Percentiles rank a stretch among this genome's conserved stretches.
These are phyloP conservation scores for Musa itinerans DNA, from an alignment of 176 grass and related monocot species.

Conservation along the genomic window DNA sequence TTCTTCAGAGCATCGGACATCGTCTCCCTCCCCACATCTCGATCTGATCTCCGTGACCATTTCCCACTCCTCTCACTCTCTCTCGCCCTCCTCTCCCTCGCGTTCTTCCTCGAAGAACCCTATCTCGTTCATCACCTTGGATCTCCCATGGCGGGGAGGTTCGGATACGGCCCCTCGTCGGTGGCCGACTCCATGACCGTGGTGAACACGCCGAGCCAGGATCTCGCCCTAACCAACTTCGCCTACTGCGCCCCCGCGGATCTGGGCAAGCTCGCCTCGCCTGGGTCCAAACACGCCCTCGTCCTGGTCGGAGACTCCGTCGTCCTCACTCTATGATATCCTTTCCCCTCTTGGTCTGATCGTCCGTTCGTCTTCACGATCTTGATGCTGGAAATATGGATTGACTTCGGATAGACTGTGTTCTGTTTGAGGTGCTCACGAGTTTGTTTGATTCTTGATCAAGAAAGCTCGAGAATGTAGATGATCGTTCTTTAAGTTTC, in stretches of 20 bases:
- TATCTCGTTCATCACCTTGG: background rate
- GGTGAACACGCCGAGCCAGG: constrained; percentile 83
- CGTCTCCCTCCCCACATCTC: no score
- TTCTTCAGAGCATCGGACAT: no score
- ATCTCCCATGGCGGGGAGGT: constrained; percentile 26
- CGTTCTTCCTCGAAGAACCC: background rate
- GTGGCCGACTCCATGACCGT: constrained; percentile 19
- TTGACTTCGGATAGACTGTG: background rate
- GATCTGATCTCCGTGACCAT: no score
- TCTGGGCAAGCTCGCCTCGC: constrained; percentile 42
- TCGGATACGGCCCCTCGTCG: constrained; percentile 1
- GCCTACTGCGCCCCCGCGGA: constrained; percentile 63
- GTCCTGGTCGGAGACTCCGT: constrained; percentile 58
- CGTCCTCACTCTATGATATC: constrained; percentile 96
- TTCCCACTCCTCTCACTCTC: no score
- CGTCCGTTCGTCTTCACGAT: background rate
- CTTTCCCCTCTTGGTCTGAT: constrained; percentile 43
- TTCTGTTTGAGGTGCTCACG: background rate
- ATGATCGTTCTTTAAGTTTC: background rate
- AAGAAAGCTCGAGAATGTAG: background rate
- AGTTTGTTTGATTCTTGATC: background rate
- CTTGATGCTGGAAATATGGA: background rate
- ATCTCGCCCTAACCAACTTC: constrained; percentile 81
- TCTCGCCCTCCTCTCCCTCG: background rate
- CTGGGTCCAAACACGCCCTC: constrained; percentile 30